phyloP scores from a whole-genome alignment of 257 asterid species.

The Solanum commersonii region DNA sequence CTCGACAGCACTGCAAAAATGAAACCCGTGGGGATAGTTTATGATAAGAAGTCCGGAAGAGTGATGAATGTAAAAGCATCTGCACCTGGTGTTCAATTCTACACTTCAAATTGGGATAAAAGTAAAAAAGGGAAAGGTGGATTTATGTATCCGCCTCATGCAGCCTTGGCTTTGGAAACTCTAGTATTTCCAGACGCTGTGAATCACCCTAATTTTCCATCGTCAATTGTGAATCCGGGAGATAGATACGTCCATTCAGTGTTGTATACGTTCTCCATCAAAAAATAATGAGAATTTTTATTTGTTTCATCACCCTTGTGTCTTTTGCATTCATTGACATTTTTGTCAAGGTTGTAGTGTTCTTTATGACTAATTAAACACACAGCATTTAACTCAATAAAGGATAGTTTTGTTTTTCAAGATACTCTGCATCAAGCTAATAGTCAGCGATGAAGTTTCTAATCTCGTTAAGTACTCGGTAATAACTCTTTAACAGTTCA shows the following conservation, averaged over 20 bases:
- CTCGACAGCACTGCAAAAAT: neutral
- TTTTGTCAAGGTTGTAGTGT: neutral
- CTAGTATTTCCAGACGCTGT: constrained; percentile 86
- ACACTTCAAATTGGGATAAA: neutral
- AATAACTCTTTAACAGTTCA: neutral
- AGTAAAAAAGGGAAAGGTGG: constrained; percentile 10
- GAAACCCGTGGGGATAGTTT: neutral
- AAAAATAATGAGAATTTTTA: neutral
- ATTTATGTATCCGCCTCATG: neutral
- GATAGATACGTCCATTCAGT: constrained; percentile 37
- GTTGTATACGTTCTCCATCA: constrained; percentile 30
- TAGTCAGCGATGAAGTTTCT: neutral
- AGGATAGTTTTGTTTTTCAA: neutral
- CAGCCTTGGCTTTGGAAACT: constrained; percentile 39
- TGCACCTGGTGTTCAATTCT: constrained; percentile 9
- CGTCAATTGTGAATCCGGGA: constrained; percentile 44
- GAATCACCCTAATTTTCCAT: constrained; percentile 68
- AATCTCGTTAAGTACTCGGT: neutral
- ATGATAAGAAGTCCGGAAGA: constrained; percentile 10
- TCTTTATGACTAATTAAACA: neutral
- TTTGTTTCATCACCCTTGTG: neutral
- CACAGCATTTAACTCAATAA: neutral
- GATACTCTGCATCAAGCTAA: neutral
- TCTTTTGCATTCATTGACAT: neutral
- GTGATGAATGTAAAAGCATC: neutral